Evolutionary conservation across 1,284 basidiomycete genomes (phyloP), one percentile per base, ranked within the genome.

Genomic region (Rhodotorula sp.): DNA sequence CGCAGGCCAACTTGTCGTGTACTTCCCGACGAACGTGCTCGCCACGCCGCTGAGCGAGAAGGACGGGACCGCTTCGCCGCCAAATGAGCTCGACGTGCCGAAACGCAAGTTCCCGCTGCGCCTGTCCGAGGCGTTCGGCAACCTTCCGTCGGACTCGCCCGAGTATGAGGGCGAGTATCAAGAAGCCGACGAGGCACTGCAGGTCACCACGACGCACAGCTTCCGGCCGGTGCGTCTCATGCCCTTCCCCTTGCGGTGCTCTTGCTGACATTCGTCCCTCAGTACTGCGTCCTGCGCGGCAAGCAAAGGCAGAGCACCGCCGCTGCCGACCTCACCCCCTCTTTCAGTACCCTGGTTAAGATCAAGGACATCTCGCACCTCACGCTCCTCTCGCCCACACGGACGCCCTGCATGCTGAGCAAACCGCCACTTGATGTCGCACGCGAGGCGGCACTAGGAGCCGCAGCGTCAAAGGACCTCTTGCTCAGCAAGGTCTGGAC

Each of bases 361-460:
- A 84, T 93, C 74, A 86, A 86, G 66, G 85, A 87, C 74, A 86
- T 88, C 9, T 84, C 85, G 22, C 83, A 86, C 61, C 80, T 89
- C 61, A 82, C 86, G 17, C 85, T 88, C 63, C 80, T 87, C 8
- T 88, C 89, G 76, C 82, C 84, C 66, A 83, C 81, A n/a, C 86
- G 90, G n/a, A 90, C 90, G 1, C 80, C 79, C 25, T 84, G 78
- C 88, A 4, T 90, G 88, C 80, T 84, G 82, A 64, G 82, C 78
- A 78, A 87, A 88, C 27, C 82, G 39, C 68, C 88, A 29, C 89
- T 91, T 9, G 84, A 83, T 70, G 81, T 85, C 46, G 72, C 70
- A 3, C 64, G 68, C 83, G 86, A 76, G 87, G 88, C 22, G 84
- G 91, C 63, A 85, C 85, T 77, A 87, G 90, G 74, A 90, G 93